A percentile compares a stretch with the other conserved stretches of the same genome.
Evolutionary conservation across 441 rosid genomes (phyloP).

Genomic region (Corymbia citriodora): DNA sequence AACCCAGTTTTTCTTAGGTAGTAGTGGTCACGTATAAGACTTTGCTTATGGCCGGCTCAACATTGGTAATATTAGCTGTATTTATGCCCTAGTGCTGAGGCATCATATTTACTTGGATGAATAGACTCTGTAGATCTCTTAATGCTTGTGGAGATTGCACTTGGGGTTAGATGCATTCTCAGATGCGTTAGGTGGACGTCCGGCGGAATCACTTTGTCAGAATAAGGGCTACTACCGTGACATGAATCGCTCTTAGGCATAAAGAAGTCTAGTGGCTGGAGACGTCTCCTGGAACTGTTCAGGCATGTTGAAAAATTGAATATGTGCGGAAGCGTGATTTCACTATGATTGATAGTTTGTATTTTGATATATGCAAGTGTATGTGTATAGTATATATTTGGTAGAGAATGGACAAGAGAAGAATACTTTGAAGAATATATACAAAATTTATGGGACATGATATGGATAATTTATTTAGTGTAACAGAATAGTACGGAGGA

Average conservation of each 20-base stretch:
- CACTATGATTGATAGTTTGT: too few relatives aligned
- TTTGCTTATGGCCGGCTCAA: neutral
- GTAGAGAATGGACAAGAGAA: too few relatives aligned
- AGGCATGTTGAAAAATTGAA: too few relatives aligned
- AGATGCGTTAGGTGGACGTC: neutral
- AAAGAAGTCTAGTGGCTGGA: neutral
- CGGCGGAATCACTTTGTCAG: neutral
- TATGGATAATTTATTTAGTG: too few relatives aligned
- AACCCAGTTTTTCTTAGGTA: neutral
- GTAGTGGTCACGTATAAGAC: neutral
- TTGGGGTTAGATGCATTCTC: neutral
- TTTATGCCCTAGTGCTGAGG: neutral
- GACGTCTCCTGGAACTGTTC: neutral
- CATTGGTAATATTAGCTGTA: neutral
- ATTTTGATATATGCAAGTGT: too few relatives aligned
- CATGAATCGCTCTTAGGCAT: neutral
- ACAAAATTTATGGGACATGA: too few relatives aligned
- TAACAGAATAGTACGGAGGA: too few relatives aligned
- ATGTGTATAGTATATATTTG: too few relatives aligned
- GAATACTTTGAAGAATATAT: too few relatives aligned
- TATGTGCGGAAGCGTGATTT: too few relatives aligned
- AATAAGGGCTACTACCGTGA: neutral
- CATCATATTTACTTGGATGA: neutral
- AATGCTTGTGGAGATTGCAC: neutral
- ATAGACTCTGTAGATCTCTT: neutral